Evolutionary conservation across 257 asterid species (phyloP).

Genomic region (Capsicum chinense): DNA sequence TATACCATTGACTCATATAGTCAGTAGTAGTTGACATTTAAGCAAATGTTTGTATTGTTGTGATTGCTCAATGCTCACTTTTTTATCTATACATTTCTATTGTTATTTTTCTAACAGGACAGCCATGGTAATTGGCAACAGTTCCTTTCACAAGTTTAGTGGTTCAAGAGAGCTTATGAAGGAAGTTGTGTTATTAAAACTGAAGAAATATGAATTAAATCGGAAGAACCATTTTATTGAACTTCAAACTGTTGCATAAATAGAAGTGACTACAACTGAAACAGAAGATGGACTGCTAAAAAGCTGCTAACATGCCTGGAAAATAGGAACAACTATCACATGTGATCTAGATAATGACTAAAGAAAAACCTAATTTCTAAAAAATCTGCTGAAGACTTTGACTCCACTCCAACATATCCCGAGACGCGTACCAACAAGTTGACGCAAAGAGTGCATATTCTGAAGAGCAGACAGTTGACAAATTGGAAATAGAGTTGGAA

Average conservation of each 20-base stretch:
- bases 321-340: too few relatives aligned
- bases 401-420: too few relatives aligned
- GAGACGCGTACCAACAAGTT: neutral
- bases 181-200: constrained; percentile 12
- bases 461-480: constrained; percentile 39
- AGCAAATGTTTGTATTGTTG: neutral
- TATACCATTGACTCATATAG: constrained; percentile 30
- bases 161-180: constrained; percentile 38
- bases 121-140: constrained; percentile 29
- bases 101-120: constrained; percentile 46
- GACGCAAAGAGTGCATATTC: constrained; percentile 32
- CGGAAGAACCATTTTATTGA: too few relatives aligned
- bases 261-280: too few relatives aligned
- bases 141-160: constrained; percentile 37
- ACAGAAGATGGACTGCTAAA: too few relatives aligned
- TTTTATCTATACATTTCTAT: neutral
- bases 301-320: too few relatives aligned
- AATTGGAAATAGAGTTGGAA: constrained; percentile 34
- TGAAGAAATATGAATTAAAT: too few relatives aligned
- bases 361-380: too few relatives aligned
- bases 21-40: constrained; percentile 35
- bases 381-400: too few relatives aligned
- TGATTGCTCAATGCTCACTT: neutral
- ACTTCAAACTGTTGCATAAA: too few relatives aligned
- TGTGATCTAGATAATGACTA: too few relatives aligned